phyloP scores from a whole-genome alignment of 2,329 filamentous ascomycete species.

The Trichoderma atrobrunneum region DNA sequence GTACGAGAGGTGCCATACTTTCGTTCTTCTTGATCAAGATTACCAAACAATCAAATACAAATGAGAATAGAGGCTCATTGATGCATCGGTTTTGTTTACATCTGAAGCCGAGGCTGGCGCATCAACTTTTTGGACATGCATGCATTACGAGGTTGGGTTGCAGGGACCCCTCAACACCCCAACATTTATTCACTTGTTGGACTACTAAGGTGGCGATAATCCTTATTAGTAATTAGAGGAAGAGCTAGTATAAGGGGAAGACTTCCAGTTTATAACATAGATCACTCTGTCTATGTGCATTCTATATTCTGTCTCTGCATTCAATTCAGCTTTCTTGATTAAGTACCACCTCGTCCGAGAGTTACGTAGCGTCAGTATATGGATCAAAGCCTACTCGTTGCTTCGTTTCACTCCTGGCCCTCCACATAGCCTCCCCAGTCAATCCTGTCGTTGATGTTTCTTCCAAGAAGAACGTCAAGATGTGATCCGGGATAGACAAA shows the following conservation, averaged over 20 bases:
- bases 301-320: neutral
- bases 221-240: neutral
- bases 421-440: slow-evolving; percentile 44
- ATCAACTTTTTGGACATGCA: neutral
- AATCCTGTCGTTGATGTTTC: slow-evolving; percentile 54
- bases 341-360: neutral
- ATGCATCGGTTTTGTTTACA: neutral
- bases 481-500: slow-evolving; percentile 83
- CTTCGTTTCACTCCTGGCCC: slow-evolving; percentile 45
- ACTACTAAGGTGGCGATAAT: neutral
- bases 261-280: neutral
- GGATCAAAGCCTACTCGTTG: slow-evolving; percentile 55
- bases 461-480: slow-evolving; percentile 82
- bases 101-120: neutral
- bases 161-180: neutral
- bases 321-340: neutral
- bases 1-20: slow-evolving; percentile 49
- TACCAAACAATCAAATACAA: neutral
- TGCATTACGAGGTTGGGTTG: neutral
- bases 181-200: neutral
- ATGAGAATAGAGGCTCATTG: neutral
- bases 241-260: neutral
- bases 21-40: neutral
- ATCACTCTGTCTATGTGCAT: neutral
- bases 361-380: slow-evolving; percentile 43